These are phyloP conservation scores for Populus nigra DNA, from an alignment of 345 rosid genomes.

Conservation along the genomic window DNA sequence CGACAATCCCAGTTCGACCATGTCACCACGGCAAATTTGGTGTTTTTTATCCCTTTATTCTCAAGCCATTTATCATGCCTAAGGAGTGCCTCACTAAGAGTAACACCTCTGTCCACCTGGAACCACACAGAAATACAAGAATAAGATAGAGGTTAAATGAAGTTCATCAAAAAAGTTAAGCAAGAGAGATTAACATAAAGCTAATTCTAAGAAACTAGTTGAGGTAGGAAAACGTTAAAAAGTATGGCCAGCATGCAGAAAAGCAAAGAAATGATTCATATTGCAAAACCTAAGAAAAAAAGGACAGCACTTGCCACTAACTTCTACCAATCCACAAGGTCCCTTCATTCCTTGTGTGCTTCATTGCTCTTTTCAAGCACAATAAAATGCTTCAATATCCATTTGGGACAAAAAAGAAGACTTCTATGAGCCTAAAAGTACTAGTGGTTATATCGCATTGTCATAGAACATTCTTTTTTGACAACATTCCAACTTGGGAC, in stretches of 20 bases:
- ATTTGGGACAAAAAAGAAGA: neutral
- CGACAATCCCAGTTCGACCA: slow-evolving; percentile 55
- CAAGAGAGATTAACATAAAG: neutral
- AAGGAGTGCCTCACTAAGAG: slow-evolving; percentile 45
- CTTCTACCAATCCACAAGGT: neutral
- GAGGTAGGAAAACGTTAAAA: neutral
- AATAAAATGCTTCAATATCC: neutral
- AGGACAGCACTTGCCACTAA: neutral
- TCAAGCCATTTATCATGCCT: slow-evolving; percentile 53
- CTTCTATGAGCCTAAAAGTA: no score
- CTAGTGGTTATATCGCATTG: no score
- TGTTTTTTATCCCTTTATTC: slow-evolving; percentile 42
- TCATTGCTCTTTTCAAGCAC: neutral
- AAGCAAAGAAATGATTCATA: neutral
- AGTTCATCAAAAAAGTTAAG: neutral
- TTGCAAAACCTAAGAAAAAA: neutral
- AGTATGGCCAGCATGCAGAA: neutral
- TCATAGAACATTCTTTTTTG: no score
- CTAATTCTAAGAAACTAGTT: neutral
- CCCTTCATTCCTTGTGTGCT: neutral
- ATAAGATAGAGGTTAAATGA: neutral
- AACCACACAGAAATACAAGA: slow-evolving; percentile 9
- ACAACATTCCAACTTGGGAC: no score
- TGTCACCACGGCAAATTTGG: slow-evolving; percentile 44
- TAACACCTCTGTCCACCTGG: slow-evolving; percentile 48